phyloP scores from a whole-genome alignment of 2,329 filamentous ascomycete genomes.

The Chlorencoelia australis region DNA sequence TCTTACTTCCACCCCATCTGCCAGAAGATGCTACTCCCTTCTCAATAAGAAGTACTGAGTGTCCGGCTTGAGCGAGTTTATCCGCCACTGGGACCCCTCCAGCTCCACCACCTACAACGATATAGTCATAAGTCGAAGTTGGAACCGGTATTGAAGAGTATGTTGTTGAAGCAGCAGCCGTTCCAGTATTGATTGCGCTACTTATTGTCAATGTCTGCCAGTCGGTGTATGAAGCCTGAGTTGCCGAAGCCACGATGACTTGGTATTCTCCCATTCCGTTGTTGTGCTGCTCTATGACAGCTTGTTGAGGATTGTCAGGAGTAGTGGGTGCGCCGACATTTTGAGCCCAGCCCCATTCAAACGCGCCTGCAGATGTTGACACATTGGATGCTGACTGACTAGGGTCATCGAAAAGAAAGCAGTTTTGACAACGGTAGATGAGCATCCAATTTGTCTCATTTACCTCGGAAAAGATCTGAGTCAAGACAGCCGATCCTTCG shows the following conservation, averaged over 20 bases:
- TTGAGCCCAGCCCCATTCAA: conserved; percentile 48
- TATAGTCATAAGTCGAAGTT: conserved; percentile 39
- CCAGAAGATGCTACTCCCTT: conserved; percentile 52
- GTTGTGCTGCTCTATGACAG: conserved; percentile 36
- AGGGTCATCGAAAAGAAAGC: conserved; percentile 42
- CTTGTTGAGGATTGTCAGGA: conserved; percentile 29
- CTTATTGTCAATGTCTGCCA: conserved; percentile 25
- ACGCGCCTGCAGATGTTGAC: conserved; percentile 34
- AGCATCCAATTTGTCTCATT: conserved; percentile 49
- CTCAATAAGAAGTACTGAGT: conserved; percentile 54
- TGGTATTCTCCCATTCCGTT: conserved; percentile 44
- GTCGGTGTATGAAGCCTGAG: conserved; percentile 29
- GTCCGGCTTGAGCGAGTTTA: conserved; percentile 50
- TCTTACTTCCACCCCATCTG: conserved; percentile 46
- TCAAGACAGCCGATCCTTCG: conserved; percentile 50
- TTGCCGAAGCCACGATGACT: conserved; percentile 32
- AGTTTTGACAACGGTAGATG: conserved; percentile 55
- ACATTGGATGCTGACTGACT: conserved; percentile 32
- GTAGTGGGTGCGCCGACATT: conserved; percentile 30
- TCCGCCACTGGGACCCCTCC: conserved; percentile 46
- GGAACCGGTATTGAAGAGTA: conserved; percentile 37
- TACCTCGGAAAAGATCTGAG: conserved; percentile 47
- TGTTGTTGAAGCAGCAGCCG: conserved; percentile 35
- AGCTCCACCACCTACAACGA: conserved; percentile 44
- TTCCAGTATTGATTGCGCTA: conserved; percentile 23